Percentiles rank a stretch among this genome's conserved stretches.
phyloP scores from a whole-genome alignment of 2,329 filamentous ascomycete genomes.

The Ambrosiella cleistominuta region DNA sequence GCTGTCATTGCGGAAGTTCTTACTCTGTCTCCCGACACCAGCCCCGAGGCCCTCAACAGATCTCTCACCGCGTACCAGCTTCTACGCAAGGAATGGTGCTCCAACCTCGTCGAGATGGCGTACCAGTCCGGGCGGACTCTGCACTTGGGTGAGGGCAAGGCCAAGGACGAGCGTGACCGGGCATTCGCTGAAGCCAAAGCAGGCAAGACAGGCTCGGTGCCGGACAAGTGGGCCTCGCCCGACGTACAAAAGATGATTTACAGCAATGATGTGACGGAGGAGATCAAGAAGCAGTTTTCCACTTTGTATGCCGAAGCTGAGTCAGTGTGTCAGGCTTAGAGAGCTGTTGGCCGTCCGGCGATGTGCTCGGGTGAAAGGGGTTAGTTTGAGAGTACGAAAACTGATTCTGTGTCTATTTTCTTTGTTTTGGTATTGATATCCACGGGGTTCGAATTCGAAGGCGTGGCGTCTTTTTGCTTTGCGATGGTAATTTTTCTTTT shows the following conservation, averaged over 20 bases:
- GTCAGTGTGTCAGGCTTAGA: neutral
- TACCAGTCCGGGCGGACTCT: slow-evolving; percentile 34
- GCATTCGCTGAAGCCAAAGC: slow-evolving; percentile 34
- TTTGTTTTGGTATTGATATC: too few relatives aligned
- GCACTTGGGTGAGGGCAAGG: slow-evolving; percentile 40
- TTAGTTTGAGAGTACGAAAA: neutral
- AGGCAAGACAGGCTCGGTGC: slow-evolving; percentile 32
- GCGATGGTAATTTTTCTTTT: neutral
- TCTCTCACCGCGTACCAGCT: slow-evolving; percentile 37
- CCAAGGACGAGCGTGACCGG: slow-evolving; percentile 40
- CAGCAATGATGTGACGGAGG: slow-evolving; percentile 40
- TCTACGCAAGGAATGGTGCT: slow-evolving; percentile 37
- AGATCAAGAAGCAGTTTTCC: slow-evolving; percentile 33
- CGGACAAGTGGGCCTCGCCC: slow-evolving; percentile 54
- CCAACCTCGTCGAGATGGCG: slow-evolving; percentile 35
- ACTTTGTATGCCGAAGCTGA: slow-evolving; percentile 22
- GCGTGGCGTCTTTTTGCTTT: too few relatives aligned
- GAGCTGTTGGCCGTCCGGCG: neutral
- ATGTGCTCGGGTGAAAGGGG: neutral
- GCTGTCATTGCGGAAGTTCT: slow-evolving; percentile 40
- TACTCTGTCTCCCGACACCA: slow-evolving; percentile 22
- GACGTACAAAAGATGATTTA: slow-evolving; percentile 52
- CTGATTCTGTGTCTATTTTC: too few relatives aligned
- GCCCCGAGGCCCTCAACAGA: slow-evolving; percentile 26
- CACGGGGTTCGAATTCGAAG: too few relatives aligned